Percentiles rank a stretch among this genome's conserved stretches.
phyloP scores from a whole-genome alignment of 495 filamentous ascomycete genomes.

The Aspergillus biplanus region DNA sequence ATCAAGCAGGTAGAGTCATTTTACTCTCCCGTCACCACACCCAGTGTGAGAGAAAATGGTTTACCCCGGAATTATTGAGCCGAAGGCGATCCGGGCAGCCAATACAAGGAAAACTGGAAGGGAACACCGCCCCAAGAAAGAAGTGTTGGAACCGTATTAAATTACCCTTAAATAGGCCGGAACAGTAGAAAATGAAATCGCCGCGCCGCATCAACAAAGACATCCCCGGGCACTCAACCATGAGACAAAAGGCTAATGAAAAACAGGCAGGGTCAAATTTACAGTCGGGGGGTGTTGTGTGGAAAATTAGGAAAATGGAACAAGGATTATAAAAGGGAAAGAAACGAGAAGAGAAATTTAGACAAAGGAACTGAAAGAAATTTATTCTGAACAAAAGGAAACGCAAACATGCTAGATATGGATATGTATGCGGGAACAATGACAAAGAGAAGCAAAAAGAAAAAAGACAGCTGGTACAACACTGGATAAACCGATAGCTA shows the following conservation, averaged over 20 bases:
- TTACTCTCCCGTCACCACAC: no score
- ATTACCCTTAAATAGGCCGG: conserved; percentile 29
- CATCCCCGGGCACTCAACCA: conserved; percentile 12
- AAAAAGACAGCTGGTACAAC: conserved; percentile 32
- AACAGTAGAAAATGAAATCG: conserved; percentile 12
- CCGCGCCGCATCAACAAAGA: conserved; percentile 6
- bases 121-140: background rate
- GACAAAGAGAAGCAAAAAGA: conserved; percentile 35
- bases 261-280: conserved; percentile 36
- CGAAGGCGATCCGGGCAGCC: background rate
- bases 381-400: conserved; percentile 8
- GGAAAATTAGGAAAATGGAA: conserved; percentile 31
- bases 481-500: conserved; percentile 39
- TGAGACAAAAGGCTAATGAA: conserved; percentile 9
- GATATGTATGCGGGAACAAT: conserved; percentile 29
- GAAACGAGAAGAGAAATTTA: conserved; percentile 26
- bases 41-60: no score
- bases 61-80: background rate
- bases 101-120: background rate
- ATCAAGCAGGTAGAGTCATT: no score
- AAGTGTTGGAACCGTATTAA: conserved; percentile 23
- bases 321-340: conserved; percentile 19
- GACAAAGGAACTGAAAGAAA: conserved; percentile 31
- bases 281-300: conserved; percentile 46
- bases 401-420: conserved; percentile 40